phyloP scores from a whole-genome alignment of 2,329 filamentous ascomycete species.

The Ascochyta rabiei region DNA sequence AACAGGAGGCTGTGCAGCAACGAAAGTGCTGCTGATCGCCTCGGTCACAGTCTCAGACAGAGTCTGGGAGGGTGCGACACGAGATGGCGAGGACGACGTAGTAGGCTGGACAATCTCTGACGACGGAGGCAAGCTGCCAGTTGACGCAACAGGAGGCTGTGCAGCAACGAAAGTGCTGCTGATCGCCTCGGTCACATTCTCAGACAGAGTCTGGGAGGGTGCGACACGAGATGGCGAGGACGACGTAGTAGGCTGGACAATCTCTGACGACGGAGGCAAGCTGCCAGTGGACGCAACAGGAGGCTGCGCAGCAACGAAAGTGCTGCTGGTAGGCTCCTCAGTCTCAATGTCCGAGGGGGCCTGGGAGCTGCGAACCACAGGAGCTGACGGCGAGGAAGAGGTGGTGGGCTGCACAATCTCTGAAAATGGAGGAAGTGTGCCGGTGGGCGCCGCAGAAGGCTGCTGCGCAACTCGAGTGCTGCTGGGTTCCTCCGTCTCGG shows the following conservation, averaged over 20 bases:
- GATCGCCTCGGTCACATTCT: background rate
- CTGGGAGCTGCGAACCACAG: too few species aligned
- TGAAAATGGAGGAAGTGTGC: slow-evolving; percentile 6
- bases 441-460: slow-evolving; percentile 1
- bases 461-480: background rate
- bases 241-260: background rate
- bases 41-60: background rate
- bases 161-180: background rate
- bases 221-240: background rate
- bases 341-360: too few species aligned
- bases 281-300: slow-evolving; percentile 17
- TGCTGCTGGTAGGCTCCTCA: too few species aligned
- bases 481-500: slow-evolving; percentile 3
- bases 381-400: background rate
- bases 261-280: slow-evolving; percentile 10
- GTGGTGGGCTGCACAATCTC: background rate
- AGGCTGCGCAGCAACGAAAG: background rate
- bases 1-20: background rate
- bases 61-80: background rate
- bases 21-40: background rate
- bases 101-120: background rate
- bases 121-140: slow-evolving; percentile 15
- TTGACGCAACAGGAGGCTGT: slow-evolving; percentile 12
- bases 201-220: background rate
- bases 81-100: slow-evolving; percentile 1